Conservation (phyloP, 2,329 filamentous ascomycete genomes). For the Alternaria sp. region DNA sequence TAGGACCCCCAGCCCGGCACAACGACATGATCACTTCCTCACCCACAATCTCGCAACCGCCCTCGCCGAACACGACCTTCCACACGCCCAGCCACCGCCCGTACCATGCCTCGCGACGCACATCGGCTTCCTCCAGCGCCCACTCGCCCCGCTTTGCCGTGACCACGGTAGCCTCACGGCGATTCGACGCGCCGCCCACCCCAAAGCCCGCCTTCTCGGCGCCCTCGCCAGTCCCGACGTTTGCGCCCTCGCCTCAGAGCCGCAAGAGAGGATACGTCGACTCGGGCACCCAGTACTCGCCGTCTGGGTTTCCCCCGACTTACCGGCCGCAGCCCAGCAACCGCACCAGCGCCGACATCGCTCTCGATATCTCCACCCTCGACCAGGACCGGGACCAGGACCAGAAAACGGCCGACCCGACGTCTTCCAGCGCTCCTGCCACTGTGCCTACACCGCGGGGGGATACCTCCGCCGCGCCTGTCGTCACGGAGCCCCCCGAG, state of each 20-base stretch:
- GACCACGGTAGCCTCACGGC: constrained; percentile 34
- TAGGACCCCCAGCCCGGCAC: constrained; percentile 9
- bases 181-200: constrained; percentile 35
- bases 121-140: constrained; percentile 37
- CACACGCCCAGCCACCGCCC: constrained; percentile 37
- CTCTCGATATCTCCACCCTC: neutral
- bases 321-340: constrained; percentile 30
- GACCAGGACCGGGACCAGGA: neutral
- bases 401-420: constrained; percentile 7
- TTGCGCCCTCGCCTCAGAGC: constrained; percentile 33
- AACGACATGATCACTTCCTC: constrained; percentile 46
- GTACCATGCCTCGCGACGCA: constrained; percentile 44
- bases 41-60: constrained; percentile 46
- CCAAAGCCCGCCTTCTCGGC: constrained; percentile 26
- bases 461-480: constrained; percentile 40
- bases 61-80: constrained; percentile 45
- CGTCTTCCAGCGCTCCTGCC: constrained; percentile 18
- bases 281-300: constrained; percentile 62
- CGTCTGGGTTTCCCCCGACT: constrained; percentile 55
- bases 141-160: constrained; percentile 45
- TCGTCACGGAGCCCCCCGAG: constrained; percentile 45
- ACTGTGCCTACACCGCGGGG: constrained; percentile 34
- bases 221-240: constrained; percentile 32
- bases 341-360: neutral
- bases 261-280: constrained; percentile 53